Evolutionary conservation across 768 basidiomycete genomes (phyloP).

Genomic region (Serendipita indica): DNA sequence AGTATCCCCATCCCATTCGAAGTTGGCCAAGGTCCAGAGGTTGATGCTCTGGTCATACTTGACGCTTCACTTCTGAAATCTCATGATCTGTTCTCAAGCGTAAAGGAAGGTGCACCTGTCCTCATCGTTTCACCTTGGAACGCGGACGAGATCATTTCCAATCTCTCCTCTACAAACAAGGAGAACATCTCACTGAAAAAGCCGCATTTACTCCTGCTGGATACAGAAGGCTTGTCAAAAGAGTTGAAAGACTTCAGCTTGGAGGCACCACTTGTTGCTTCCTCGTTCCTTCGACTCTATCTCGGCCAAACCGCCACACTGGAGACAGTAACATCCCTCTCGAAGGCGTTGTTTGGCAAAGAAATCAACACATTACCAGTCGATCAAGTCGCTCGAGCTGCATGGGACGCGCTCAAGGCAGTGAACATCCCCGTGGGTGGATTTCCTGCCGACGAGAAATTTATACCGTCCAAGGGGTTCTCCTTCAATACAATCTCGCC

Average conservation of each 20-base stretch:
- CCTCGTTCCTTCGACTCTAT: slow-evolving; percentile 78
- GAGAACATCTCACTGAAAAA: slow-evolving; percentile 35
- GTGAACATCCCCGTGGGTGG: slow-evolving; percentile 29
- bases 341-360: slow-evolving; percentile 32
- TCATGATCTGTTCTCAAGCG: slow-evolving; percentile 53
- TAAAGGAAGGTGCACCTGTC: slow-evolving; percentile 51
- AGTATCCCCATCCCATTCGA: slow-evolving; percentile 38
- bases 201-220: slow-evolving; percentile 43
- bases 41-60: slow-evolving; percentile 60
- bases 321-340: slow-evolving; percentile 36
- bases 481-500: slow-evolving; percentile 63
- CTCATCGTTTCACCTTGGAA: slow-evolving; percentile 68
- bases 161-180: slow-evolving; percentile 39
- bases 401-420: slow-evolving; percentile 55
- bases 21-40: slow-evolving; percentile 27
- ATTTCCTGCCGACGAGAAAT: slow-evolving; percentile 24
- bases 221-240: slow-evolving; percentile 40
- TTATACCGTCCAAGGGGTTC: slow-evolving; percentile 34
- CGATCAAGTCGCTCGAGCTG: slow-evolving; percentile 23
- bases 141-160: slow-evolving; percentile 52
- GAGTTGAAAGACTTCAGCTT: slow-evolving; percentile 21
- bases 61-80: slow-evolving; percentile 67
- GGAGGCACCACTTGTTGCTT: slow-evolving; percentile 47
- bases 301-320: slow-evolving; percentile 49
- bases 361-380: slow-evolving; percentile 31